phyloP scores from a whole-genome alignment of 2,329 filamentous ascomycete genomes.

The Colletotrichum siamense region DNA sequence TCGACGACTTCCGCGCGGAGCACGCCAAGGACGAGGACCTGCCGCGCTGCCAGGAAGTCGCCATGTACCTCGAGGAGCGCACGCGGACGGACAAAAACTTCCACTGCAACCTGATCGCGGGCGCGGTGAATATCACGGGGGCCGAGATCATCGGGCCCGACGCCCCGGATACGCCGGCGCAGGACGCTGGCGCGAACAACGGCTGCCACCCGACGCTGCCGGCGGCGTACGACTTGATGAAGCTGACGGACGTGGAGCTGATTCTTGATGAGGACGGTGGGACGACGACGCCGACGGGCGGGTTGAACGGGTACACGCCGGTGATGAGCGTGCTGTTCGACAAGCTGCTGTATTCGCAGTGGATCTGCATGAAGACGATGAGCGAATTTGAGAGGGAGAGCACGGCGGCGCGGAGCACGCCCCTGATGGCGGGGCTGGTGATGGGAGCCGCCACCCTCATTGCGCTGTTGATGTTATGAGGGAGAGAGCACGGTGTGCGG shows the following conservation, averaged over 20 bases:
- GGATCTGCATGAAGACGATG: conserved; percentile 23
- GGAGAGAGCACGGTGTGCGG: neutral
- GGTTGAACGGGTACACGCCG: conserved; percentile 16
- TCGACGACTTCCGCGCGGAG: conserved; percentile 17
- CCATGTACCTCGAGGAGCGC: conserved; percentile 19
- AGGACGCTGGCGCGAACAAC: neutral
- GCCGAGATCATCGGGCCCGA: conserved; percentile 13
- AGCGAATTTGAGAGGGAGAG: conserved; percentile 8
- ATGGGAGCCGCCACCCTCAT: neutral
- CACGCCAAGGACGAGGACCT: conserved; percentile 1
- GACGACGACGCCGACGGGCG: conserved; percentile 2
- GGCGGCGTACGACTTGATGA: conserved; percentile 5
- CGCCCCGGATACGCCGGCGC: neutral
- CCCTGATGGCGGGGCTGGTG: neutral
- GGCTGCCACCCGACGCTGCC: conserved; percentile 17
- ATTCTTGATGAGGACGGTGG: conserved; percentile 4
- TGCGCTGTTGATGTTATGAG: conserved; percentile 4
- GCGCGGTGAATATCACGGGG: conserved; percentile 17
- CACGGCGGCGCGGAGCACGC: neutral
- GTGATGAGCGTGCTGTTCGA: conserved; percentile 21
- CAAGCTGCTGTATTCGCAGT: conserved; percentile 16
- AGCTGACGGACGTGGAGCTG: conserved; percentile 16
- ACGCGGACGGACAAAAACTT: conserved; percentile 14
- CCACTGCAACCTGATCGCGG: conserved; percentile 20
- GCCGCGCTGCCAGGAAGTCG: conserved; percentile 13